Percentiles rank a stretch among this genome's conserved stretches.
These are phyloP conservation scores for Nakaseomyces delphensis DNA, from an alignment of 1,139 yeast genomes.

Conservation along the genomic window DNA sequence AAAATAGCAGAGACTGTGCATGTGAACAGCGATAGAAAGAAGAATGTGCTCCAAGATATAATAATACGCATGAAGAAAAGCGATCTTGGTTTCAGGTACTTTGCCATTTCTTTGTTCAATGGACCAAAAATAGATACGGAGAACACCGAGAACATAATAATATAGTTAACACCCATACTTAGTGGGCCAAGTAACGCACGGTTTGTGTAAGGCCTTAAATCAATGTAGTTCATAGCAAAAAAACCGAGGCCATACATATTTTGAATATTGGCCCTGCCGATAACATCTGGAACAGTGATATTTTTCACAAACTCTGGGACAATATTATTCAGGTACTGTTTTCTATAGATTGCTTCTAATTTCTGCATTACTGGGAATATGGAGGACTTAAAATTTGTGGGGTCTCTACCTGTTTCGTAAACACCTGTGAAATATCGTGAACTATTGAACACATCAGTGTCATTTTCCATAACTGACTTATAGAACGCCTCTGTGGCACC, in stretches of 20 bases:
- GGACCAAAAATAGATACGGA: constrained; percentile 51
- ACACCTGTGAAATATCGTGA: constrained; percentile 29
- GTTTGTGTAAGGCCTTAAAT: constrained; percentile 44
- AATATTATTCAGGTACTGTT: constrained; percentile 23
- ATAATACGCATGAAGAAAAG: constrained; percentile 43
- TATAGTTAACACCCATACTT: constrained; percentile 68
- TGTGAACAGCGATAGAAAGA: constrained; percentile 47
- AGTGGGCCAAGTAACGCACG: constrained; percentile 52
- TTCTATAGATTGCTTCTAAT: constrained; percentile 30
- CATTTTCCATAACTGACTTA: constrained; percentile 31
- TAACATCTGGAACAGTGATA: constrained; percentile 8
- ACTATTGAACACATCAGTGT: constrained; percentile 17
- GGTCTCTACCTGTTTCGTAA: constrained; percentile 49
- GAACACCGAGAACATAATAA: constrained; percentile 58
- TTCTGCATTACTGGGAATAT: constrained; percentile 34
- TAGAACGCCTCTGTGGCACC: constrained; percentile 39
- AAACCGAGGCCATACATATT: constrained; percentile 8
- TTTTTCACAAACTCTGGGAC: constrained; percentile 22
- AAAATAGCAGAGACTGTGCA: constrained; percentile 53
- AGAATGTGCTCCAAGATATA: constrained; percentile 41
- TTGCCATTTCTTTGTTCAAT: constrained; percentile 43
- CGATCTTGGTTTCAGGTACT: constrained; percentile 38
- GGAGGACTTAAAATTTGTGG: constrained; percentile 35
- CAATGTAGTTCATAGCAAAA: constrained; percentile 33
- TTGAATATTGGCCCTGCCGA: constrained; percentile 8